A percentile compares a stretch with the other conserved stretches of the same genome.
phyloP scores from a whole-genome alignment of 495 filamentous ascomycete species.

The Hyaloscypha finlandica region DNA sequence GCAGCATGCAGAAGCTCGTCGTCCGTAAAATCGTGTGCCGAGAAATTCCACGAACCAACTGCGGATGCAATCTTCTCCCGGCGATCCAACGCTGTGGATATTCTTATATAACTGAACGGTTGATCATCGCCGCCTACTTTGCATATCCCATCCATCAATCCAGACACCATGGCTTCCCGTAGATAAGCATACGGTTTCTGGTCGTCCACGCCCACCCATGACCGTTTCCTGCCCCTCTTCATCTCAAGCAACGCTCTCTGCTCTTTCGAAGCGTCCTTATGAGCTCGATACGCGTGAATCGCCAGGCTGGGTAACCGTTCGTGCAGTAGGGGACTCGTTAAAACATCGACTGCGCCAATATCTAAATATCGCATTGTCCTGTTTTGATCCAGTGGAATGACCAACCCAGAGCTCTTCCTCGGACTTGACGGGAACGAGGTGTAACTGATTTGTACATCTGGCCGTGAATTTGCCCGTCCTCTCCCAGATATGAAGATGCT shows the following conservation, averaged over 20 bases:
- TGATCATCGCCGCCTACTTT: conserved; percentile 57
- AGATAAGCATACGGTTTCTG: conserved; percentile 88
- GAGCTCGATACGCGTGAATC: conserved; percentile 79
- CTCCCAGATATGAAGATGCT: not conserved
- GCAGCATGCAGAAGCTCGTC: conserved; percentile 84
- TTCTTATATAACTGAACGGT: conserved; percentile 41
- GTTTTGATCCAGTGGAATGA: conserved; percentile 41
- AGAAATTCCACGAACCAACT: conserved; percentile 84
- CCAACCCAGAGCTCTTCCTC: conserved; percentile 36
- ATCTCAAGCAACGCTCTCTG: conserved; percentile 65
- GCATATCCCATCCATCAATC: conserved; percentile 89
- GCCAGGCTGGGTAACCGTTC: conserved; percentile 71
- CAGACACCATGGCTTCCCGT: conserved; percentile 83
- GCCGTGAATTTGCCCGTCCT: conserved; percentile 12
- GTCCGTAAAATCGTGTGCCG: conserved; percentile 83
- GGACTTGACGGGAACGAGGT: conserved; percentile 33
- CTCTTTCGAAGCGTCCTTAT: conserved; percentile 68
- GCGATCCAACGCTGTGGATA: conserved; percentile 55
- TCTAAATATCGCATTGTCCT: conserved; percentile 70
- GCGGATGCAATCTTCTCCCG: conserved; percentile 64
- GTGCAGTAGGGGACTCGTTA: conserved; percentile 72
- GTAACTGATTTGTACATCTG: conserved; percentile 22
- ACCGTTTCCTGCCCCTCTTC: conserved; percentile 75
- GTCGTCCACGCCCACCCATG: conserved; percentile 89
- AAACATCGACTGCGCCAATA: conserved; percentile 81